Evolutionary conservation across 2,329 filamentous ascomycete species (phyloP).

Genomic region (Cladosporium colombiae): DNA sequence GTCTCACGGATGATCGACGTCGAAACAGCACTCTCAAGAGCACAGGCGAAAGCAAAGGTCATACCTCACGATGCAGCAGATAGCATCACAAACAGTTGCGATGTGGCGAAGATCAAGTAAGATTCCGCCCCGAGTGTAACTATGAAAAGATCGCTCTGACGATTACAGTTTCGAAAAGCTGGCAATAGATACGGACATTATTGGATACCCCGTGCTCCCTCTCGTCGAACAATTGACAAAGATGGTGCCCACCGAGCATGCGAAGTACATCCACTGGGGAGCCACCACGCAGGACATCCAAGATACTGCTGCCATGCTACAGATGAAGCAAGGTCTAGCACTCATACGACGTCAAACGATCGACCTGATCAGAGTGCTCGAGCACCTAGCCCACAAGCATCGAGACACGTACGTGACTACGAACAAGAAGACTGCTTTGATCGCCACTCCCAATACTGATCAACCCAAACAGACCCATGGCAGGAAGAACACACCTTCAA

Average conservation of each 20-base stretch:
- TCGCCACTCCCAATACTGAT: background rate
- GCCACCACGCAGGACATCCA: slow-evolving; percentile 37
- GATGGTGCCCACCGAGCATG: slow-evolving; percentile 29
- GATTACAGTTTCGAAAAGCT: background rate
- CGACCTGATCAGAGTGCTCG: slow-evolving; percentile 18
- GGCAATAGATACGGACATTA: slow-evolving; percentile 31
- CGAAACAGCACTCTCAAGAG: slow-evolving; percentile 10
- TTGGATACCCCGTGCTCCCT: slow-evolving; percentile 37
- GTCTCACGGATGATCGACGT: slow-evolving; percentile 9
- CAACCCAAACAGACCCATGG: slow-evolving; percentile 27
- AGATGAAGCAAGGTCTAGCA: slow-evolving; percentile 30
- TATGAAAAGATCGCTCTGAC: background rate
- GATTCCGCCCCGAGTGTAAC: background rate
- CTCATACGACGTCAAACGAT: slow-evolving; percentile 25
- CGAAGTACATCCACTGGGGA: slow-evolving; percentile 36
- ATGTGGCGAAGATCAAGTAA: background rate
- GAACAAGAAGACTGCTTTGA: background rate
- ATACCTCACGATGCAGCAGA: slow-evolving; percentile 31
- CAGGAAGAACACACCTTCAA: slow-evolving; percentile 36
- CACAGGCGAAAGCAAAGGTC: background rate
- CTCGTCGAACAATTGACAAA: slow-evolving; percentile 34
- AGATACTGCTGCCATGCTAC: slow-evolving; percentile 33
- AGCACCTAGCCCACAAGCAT: background rate
- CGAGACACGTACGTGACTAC: background rate
- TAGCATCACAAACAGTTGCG: slow-evolving; percentile 23